Conservation (phyloP, 1,284 basidiomycete species). For the Schizophyllum commune region DNA sequence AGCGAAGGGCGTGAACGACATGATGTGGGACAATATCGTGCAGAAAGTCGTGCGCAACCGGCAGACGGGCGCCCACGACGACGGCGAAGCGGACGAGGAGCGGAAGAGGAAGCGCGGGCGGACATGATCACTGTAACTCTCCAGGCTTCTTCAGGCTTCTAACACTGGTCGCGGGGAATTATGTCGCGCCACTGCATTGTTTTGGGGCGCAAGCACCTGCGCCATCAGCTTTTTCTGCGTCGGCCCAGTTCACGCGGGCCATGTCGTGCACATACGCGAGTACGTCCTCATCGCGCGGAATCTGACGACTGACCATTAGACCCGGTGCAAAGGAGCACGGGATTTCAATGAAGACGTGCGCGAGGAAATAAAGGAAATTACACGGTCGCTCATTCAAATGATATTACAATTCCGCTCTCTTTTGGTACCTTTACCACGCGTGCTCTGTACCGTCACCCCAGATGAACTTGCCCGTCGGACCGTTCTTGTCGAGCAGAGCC, state of each 20-base stretch:
- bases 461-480: constrained; percentile 25
- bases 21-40: constrained; percentile 83
- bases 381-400: too few species aligned
- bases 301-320: background rate
- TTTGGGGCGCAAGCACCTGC: too few species aligned
- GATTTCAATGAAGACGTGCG: too few species aligned
- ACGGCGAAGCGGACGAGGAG: constrained; percentile 1
- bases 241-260: too few species aligned
- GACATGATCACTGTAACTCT: background rate
- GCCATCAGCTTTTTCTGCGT: too few species aligned
- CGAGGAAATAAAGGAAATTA: too few species aligned
- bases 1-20: constrained; percentile 81
- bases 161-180: too few species aligned
- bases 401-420: too few species aligned
- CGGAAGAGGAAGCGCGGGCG: constrained; percentile 3
- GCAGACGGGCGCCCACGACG: background rate
- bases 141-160: too few species aligned
- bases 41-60: constrained; percentile 40
- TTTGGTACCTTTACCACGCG: background rate
- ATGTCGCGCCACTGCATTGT: too few species aligned
- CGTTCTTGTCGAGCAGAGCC: constrained; percentile 30
- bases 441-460: background rate
- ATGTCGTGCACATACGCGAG: background rate
- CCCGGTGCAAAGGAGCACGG: too few species aligned
- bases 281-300: background rate